Evolutionary conservation across 495 filamentous ascomycete genomes (phyloP), one percentile per base, ranked within the genome.

Genomic region (Podospora tetraspora): DNA sequence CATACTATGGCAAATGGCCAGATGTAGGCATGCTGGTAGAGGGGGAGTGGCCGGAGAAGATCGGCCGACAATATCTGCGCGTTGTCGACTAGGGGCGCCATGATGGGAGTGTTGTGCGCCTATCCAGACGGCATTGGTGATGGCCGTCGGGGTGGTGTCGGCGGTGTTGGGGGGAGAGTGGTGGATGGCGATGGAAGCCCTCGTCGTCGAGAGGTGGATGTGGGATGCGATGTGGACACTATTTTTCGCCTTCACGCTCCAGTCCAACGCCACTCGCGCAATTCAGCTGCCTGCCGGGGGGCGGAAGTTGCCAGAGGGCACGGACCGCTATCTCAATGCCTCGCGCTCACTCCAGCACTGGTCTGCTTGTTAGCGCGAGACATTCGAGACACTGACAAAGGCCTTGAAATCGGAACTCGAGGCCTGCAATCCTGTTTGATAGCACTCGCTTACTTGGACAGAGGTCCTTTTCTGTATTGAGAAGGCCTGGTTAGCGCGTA

Each of bases 1-100:
- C 96, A 99, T 72, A 92, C 85, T 67, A 96, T 86, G 30, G 90
- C 77, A 72, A 97, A 99, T 0, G 95, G 95, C 91, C 91, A 95
- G 71, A 97, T 78, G 78, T 99, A 98, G 69, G 91, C 80, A 79
- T 97, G 95, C 43, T 93, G 80, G 68, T 88, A 87, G 63, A 88
- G 76, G 57, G 96, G 91, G 63, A 97, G 86, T 68, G 96, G 94
- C 76, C 91, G 92, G 75, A 97, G 91, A 66, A 99, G 85, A 68
- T 92, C 91, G 67, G 96, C 90, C 73, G 88, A 85, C 80, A 90
- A 85, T 78, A 99, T 97, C 84, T 97, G 92, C 74, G 89, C 79
- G 74, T 93, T 92, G 78, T 96, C 91, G 70, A 97, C 92, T 78
- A 99, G 91, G 75, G 90, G 88, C 83, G 87, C 72, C 75, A 76